Evolutionary conservation across 2,329 filamentous ascomycete genomes (phyloP).

Genomic region (Cladophialophora chaetospira): DNA sequence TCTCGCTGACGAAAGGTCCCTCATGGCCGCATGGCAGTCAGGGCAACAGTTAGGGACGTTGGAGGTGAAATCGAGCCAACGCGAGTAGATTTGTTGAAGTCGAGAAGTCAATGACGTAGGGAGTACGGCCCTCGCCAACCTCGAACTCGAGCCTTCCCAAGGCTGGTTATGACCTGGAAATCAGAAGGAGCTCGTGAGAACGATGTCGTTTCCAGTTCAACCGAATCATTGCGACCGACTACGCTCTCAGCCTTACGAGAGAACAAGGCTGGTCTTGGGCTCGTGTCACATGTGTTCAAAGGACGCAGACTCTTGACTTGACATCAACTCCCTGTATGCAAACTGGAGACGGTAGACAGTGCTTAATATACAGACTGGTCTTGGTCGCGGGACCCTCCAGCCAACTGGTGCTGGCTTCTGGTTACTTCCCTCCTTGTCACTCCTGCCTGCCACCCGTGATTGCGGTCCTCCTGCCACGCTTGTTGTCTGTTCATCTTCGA

Average conservation of each 20-base stretch:
- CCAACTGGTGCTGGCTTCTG: neutral
- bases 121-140: too few relatives aligned
- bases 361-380: slow-evolving; percentile 1
- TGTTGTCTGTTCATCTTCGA: slow-evolving; percentile 4
- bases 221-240: too few relatives aligned
- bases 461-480: slow-evolving; percentile 8
- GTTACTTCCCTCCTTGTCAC: slow-evolving; percentile 1
- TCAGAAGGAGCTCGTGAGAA: too few relatives aligned
- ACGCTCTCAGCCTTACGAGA: neutral
- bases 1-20: too few relatives aligned
- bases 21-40: too few relatives aligned
- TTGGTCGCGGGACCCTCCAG: neutral
- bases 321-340: neutral
- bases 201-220: too few relatives aligned
- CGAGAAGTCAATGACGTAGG: too few relatives aligned
- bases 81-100: too few relatives aligned
- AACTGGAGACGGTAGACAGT: neutral
- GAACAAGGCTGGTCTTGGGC: neutral
- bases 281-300: neutral
- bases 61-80: too few relatives aligned
- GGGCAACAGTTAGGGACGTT: too few relatives aligned
- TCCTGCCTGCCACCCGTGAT: neutral
- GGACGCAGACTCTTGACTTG: neutral
- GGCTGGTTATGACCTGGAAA: too few relatives aligned
- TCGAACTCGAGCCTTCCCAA: too few relatives aligned